Base-by-base conservation (phyloP, 2,329 filamentous ascomycete species). In the Torrubiella hemipterigena region DNA sequence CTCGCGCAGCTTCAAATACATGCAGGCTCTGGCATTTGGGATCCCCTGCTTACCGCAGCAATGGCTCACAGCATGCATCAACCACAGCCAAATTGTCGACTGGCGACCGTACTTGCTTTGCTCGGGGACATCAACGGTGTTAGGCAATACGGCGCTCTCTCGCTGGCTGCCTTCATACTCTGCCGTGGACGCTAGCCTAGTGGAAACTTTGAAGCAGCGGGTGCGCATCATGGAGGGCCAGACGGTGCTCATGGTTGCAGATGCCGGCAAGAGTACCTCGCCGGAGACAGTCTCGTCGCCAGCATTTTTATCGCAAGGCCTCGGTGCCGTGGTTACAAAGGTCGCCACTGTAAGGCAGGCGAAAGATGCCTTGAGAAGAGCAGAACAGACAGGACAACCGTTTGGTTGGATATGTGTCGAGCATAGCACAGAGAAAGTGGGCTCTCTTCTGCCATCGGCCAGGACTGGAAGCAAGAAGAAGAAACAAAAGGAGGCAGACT, bases 1-100 rank as follows among this genome's bases (percentile, higher is more conserved):
- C 51, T 91, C 82, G 6, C 76, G 89, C 28, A 86, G 85, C 39
- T 73, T 77, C 30, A 98, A 96, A 51, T 95, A 91, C 52, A 82
- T 96, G 67, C 87, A 96, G 56, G 91, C 91, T 0, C 69, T 98
- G 3, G 87, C 91, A 0, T 69, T 98, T 1, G 85, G 84, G 1
- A 58, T 98, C 1, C 91, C 91, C 0, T 94, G 87, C 46, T 64
- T 98, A 2, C 80, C 84, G 6, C 70, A 76, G 6, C 77, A 78
- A 33, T 98, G 91, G 89, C 62, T 93, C 29, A 66, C 72, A 17
- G 70, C 81, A 30, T 94, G 83, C 38, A 53, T 89, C 4, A 54
- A 64, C 1, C 71, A 72, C 19, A 61, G 65, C 6, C 49, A 57
- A 7, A 55, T 89, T 1, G 56, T 93, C 1, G 71, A 81, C 31